These are phyloP conservation scores for Avena sativa DNA, from an alignment of 176 grass and related monocot genomes.

Conservation along the genomic window DNA sequence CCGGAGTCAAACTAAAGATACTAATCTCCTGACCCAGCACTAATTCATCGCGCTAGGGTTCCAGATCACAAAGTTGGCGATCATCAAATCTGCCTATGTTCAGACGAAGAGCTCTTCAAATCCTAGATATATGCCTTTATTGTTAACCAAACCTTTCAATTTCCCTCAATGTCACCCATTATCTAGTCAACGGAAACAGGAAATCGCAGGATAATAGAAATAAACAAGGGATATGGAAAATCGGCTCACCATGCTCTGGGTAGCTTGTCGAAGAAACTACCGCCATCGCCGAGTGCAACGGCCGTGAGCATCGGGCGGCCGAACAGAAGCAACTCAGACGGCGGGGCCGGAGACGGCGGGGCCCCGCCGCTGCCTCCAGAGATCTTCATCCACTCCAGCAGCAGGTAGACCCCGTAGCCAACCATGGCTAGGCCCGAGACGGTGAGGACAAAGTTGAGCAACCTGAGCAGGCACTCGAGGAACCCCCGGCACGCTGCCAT, in stretches of 20 bases:
- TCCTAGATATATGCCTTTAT: neutral
- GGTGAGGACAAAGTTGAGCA: slow-evolving; percentile 89
- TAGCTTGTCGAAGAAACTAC: slow-evolving; percentile 66
- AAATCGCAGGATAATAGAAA: neutral
- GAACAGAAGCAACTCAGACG: slow-evolving; percentile 57
- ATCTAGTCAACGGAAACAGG: neutral
- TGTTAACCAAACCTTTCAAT: neutral
- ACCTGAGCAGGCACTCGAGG: slow-evolving; percentile 86
- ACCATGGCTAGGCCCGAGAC: slow-evolving; percentile 86
- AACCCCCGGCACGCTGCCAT: slow-evolving; percentile 85
- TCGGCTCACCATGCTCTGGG: slow-evolving; percentile 87
- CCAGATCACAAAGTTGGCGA: neutral
- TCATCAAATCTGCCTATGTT: neutral
- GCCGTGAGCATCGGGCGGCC: slow-evolving; percentile 73
- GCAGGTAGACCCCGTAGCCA: slow-evolving; percentile 82
- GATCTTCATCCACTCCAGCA: slow-evolving; percentile 72
- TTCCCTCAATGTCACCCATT: slow-evolving; percentile 3
- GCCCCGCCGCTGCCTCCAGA: slow-evolving; percentile 38
- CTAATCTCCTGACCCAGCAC: neutral
- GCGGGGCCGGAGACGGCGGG: slow-evolving; percentile 11
- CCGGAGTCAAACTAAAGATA: neutral
- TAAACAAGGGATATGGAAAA: neutral
- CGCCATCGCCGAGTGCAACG: slow-evolving; percentile 57
- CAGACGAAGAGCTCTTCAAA: slow-evolving; percentile 4
- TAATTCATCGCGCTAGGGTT: slow-evolving; percentile 1